A percentile compares a stretch with the other conserved stretches of the same genome.
These are phyloP conservation scores for Globisporangium parvum DNA, from an alignment of 352 stramenopile species.

Conservation along the genomic window DNA sequence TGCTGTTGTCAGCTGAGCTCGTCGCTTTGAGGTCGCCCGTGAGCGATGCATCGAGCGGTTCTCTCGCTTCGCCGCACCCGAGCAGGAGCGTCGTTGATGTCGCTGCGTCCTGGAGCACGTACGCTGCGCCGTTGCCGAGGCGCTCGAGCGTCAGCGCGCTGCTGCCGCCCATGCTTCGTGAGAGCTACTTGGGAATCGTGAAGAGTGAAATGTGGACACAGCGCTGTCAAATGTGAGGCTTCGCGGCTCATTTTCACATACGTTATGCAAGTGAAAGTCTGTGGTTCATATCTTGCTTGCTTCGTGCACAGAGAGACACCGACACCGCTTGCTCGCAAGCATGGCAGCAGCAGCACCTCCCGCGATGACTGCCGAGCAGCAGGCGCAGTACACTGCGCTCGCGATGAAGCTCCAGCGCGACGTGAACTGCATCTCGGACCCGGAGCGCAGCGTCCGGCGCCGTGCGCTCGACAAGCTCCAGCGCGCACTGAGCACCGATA, in stretches of 20 bases:
- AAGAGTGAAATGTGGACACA: too few relatives aligned
- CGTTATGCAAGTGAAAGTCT: conserved; percentile 1
- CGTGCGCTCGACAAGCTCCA: conserved; percentile 70
- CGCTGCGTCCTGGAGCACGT: conserved; percentile 55
- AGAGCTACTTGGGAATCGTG: background rate
- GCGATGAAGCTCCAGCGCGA: conserved; percentile 81
- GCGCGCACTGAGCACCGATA: conserved; percentile 42
- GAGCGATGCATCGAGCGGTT: conserved; percentile 1
- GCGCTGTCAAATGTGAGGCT: background rate
- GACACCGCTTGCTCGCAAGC: background rate
- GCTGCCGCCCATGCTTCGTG: conserved; percentile 29
- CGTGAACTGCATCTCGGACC: conserved; percentile 71
- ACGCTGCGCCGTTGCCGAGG: conserved; percentile 60
- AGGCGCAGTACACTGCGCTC: conserved; percentile 48
- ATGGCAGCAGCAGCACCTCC: conserved; percentile 11
- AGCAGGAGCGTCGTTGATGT: conserved; percentile 46
- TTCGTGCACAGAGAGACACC: background rate
- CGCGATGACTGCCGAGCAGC: conserved; percentile 43
- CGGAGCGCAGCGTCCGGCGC: conserved; percentile 62
- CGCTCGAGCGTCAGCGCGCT: conserved; percentile 44
- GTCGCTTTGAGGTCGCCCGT: conserved; percentile 10
- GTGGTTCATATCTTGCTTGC: background rate
- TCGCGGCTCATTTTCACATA: background rate
- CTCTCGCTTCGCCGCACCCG: conserved; percentile 46
- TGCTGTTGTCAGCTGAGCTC: conserved; percentile 34